phyloP scores from a whole-genome alignment of 1,284 basidiomycete genomes.

The Gomphus bonarii region DNA sequence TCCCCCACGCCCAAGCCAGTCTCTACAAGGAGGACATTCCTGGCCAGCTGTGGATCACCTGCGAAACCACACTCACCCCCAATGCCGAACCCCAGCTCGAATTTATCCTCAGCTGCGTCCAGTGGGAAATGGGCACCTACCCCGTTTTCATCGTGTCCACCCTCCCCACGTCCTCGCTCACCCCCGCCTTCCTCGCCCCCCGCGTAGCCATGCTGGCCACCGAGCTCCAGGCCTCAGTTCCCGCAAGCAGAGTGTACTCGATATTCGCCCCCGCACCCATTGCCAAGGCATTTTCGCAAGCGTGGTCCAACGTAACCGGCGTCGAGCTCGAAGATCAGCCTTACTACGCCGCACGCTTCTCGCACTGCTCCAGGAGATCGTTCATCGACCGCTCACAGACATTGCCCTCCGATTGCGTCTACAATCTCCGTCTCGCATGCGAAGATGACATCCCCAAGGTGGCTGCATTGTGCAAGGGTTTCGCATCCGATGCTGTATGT shows the following conservation, averaged over 20 bases:
- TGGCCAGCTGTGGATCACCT: conserved; percentile 42
- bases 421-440: conserved; percentile 33
- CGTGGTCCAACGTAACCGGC: conserved; percentile 37
- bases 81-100: conserved; percentile 24
- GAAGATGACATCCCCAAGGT: conserved; percentile 31
- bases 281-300: conserved; percentile 33
- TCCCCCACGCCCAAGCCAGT: conserved; percentile 34
- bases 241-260: conserved; percentile 44
- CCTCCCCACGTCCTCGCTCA: conserved; percentile 16
- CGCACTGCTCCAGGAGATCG: conserved; percentile 38
- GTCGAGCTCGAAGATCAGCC: conserved; percentile 28
- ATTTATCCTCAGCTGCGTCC: conserved; percentile 49
- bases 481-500: conserved; percentile 49
- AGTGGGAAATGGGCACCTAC: conserved; percentile 41
- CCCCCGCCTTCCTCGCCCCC: conserved; percentile 11
- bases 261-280: conserved; percentile 48
- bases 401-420: conserved; percentile 20
- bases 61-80: conserved; percentile 18
- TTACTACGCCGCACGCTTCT: conserved; percentile 46
- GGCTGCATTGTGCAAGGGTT: conserved; percentile 40
- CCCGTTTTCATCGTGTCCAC: conserved; percentile 31
- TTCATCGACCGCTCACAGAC: conserved; percentile 24
- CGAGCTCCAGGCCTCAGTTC: conserved; percentile 3
- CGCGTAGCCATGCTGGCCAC: conserved; percentile 6
- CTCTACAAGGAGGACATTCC: conserved; percentile 7